These are phyloP conservation scores for Globisporangium yorkense DNA, from an alignment of 352 stramenopile genomes.

Conservation along the genomic window DNA sequence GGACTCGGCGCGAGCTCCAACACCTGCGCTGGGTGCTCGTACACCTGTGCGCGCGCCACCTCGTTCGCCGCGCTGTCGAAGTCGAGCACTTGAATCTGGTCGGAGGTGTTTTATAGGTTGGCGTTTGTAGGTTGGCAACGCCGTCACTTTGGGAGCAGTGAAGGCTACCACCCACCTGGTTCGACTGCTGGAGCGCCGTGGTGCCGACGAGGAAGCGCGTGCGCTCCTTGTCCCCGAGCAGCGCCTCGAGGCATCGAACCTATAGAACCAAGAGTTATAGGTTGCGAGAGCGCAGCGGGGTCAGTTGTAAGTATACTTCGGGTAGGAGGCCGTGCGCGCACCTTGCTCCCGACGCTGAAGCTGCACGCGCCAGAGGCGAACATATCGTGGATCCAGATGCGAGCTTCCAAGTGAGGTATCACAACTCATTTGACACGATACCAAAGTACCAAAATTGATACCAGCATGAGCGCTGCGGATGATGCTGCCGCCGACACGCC, in stretches of 20 bases:
- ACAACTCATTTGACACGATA: background rate
- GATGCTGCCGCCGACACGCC: conserved; percentile 6
- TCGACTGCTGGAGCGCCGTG: conserved; percentile 51
- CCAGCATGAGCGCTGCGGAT: background rate
- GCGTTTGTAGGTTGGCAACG: background rate
- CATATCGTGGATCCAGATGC: conserved; percentile 11
- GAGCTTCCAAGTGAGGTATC: too few species aligned
- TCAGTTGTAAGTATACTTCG: too few species aligned
- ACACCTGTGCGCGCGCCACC: conserved; percentile 31
- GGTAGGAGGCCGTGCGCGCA: background rate
- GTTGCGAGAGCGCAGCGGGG: background rate
- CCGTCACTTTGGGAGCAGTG: background rate
- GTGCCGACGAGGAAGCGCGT: conserved; percentile 67
- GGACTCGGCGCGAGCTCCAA: conserved; percentile 45
- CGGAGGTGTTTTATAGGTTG: background rate
- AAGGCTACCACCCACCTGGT: conserved; percentile 35
- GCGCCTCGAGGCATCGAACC: conserved; percentile 62
- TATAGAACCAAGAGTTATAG: conserved; percentile 6
- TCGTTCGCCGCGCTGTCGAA: conserved; percentile 36
- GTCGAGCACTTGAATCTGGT: conserved; percentile 57
- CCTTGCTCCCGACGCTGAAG: conserved; percentile 40
- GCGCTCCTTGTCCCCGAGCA: conserved; percentile 55
- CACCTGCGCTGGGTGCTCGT: conserved; percentile 41
- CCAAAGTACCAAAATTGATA: background rate
- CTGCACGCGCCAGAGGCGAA: conserved; percentile 26